Evolutionary conservation across 2,329 filamentous ascomycete genomes (phyloP).

Genomic region (Furcasterigmium sp.): DNA sequence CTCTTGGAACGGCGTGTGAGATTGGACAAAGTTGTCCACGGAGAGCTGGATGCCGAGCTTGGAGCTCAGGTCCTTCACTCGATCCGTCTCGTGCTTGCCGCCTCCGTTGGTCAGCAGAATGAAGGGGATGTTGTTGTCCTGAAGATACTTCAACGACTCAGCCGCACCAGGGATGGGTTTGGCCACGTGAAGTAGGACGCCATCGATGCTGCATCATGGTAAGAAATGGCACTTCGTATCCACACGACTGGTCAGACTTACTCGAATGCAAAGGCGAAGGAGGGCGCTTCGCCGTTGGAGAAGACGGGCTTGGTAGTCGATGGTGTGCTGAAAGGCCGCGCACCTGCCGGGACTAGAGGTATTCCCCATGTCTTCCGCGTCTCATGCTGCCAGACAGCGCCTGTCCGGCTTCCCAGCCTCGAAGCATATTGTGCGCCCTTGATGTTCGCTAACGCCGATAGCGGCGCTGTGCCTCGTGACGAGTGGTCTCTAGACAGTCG

Average conservation of each 20-base stretch:
- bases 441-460: no score
- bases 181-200: constrained; percentile 82
- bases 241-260: constrained; percentile 13
- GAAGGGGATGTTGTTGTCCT: constrained; percentile 75
- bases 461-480: no score
- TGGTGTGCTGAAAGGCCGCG: background rate
- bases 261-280: constrained; percentile 35
- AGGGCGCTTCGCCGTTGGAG: constrained; percentile 15
- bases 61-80: constrained; percentile 12
- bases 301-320: constrained; percentile 5
- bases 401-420: no score
- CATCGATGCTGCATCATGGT: constrained; percentile 63
- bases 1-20: constrained; percentile 82
- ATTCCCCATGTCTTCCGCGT: no score
- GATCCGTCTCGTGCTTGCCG: constrained; percentile 65
- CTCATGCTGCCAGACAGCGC: no score
- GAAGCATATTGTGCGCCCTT: no score
- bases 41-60: constrained; percentile 46
- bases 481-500: background rate
- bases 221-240: background rate
- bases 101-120: constrained; percentile 96
- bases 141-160: constrained; percentile 67
- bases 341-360: background rate
- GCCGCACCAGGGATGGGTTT: constrained; percentile 74
- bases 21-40: constrained; percentile 67